Conservation (phyloP, 192 early-diverging fungal genomes). For the Haplosporangium gracile region DNA sequence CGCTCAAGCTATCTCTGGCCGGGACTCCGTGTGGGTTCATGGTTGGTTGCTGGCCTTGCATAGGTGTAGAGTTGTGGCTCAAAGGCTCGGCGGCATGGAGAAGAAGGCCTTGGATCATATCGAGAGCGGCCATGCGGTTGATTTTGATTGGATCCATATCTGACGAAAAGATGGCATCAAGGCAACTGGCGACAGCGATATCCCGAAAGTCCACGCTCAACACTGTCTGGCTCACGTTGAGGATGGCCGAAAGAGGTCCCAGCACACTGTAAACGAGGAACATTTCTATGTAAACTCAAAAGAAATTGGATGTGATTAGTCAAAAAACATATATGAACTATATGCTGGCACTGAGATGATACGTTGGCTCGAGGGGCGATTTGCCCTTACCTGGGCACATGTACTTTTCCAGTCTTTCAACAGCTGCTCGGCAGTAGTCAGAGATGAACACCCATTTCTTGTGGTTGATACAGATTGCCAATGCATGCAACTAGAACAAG, state of each 20-base stretch:
- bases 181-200: slow-evolving; percentile 17
- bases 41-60: slow-evolving; percentile 1
- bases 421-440: slow-evolving; percentile 33
- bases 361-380: no score
- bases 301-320: neutral
- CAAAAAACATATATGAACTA: neutral
- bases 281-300: slow-evolving; percentile 14
- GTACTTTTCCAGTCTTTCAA: slow-evolving; percentile 17
- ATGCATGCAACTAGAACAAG: slow-evolving; percentile 23
- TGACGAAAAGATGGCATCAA: slow-evolving; percentile 37
- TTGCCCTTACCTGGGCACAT: slow-evolving; percentile 21
- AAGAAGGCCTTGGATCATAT: slow-evolving; percentile 50
- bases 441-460: slow-evolving; percentile 45
- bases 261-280: slow-evolving; percentile 45
- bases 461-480: slow-evolving; percentile 37
- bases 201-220: slow-evolving; percentile 37
- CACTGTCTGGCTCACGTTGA: slow-evolving; percentile 13
- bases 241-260: slow-evolving; percentile 33
- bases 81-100: slow-evolving; percentile 8
- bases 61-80: neutral
- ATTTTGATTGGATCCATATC: slow-evolving; percentile 31
- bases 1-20: neutral
- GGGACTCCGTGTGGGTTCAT: neutral
- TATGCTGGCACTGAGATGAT: neutral
- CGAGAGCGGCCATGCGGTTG: slow-evolving; percentile 33